These are phyloP conservation scores for Mycena haematopus DNA, from an alignment of 768 basidiomycete species.

Conservation along the genomic window DNA sequence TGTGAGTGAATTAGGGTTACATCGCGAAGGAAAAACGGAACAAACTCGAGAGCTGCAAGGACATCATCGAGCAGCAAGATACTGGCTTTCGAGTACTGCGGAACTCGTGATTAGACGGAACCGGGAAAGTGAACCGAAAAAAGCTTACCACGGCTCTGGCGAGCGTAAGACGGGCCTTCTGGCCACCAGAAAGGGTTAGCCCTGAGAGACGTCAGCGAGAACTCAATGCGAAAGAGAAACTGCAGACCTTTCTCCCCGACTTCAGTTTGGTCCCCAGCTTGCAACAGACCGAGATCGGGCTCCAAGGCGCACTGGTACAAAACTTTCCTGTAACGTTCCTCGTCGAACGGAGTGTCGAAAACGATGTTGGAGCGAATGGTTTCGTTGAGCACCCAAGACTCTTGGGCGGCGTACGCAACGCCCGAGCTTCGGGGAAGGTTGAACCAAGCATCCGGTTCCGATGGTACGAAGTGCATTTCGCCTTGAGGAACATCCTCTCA, in stretches of 20 bases:
- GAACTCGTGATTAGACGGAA: constrained; percentile 33
- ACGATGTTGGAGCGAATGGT: constrained; percentile 83
- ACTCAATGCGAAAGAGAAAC: constrained; percentile 50
- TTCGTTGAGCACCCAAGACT: constrained; percentile 85
- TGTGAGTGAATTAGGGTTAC: constrained; percentile 10
- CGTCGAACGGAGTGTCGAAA: constrained; percentile 80
- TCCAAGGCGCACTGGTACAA: constrained; percentile 77
- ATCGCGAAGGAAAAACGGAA: too few species aligned
- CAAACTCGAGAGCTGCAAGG: constrained; percentile 55
- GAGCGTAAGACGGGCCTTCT: constrained; percentile 52
- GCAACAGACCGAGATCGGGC: constrained; percentile 70
- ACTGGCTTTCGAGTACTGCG: constrained; percentile 48
- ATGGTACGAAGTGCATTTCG: constrained; percentile 70
- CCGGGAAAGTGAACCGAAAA: constrained; percentile 36
- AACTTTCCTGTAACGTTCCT: constrained; percentile 79
- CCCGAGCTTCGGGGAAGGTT: constrained; percentile 72
- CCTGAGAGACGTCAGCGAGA: not conserved
- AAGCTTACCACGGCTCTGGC: constrained; percentile 45
- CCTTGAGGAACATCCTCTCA: constrained; percentile 39
- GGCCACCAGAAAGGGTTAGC: constrained; percentile 42
- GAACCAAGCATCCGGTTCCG: constrained; percentile 63
- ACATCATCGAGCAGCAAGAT: constrained; percentile 78
- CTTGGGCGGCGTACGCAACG: constrained; percentile 83
- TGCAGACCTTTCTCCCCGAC: constrained; percentile 64
- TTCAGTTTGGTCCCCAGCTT: constrained; percentile 67